Evolutionary conservation across 2,329 filamentous ascomycete genomes (phyloP).

Genomic region (Tolypocladium sp.): DNA sequence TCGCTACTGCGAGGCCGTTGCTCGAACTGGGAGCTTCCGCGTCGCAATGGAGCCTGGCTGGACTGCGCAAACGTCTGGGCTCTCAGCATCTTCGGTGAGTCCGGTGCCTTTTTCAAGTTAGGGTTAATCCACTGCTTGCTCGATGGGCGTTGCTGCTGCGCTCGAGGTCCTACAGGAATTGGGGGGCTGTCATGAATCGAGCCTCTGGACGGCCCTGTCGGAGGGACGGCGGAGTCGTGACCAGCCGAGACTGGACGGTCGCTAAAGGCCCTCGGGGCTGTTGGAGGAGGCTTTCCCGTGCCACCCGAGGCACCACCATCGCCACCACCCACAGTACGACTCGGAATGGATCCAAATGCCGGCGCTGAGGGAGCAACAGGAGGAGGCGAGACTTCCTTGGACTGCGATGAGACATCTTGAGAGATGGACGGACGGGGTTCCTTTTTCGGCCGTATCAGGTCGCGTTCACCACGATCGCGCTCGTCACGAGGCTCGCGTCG

Average conservation of each 20-base stretch:
- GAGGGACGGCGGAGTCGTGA: slow-evolving; percentile 21
- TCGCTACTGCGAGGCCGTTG: slow-evolving; percentile 44
- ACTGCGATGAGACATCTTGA: slow-evolving; percentile 36
- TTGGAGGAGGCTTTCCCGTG: slow-evolving; percentile 42
- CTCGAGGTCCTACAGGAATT: slow-evolving; percentile 45
- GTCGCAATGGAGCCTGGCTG: slow-evolving; percentile 26
- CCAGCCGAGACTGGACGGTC: slow-evolving; percentile 39
- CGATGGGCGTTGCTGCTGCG: slow-evolving; percentile 41
- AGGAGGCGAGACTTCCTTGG: slow-evolving; percentile 46
- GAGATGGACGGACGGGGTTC: slow-evolving; percentile 37
- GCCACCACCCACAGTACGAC: slow-evolving; percentile 26
- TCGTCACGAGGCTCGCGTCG: slow-evolving; percentile 38
- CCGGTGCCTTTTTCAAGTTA: slow-evolving; percentile 39
- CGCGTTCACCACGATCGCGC: slow-evolving; percentile 35
- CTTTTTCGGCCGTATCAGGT: slow-evolving; percentile 38
- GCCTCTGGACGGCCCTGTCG: slow-evolving; percentile 32
- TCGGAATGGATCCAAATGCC: slow-evolving; percentile 47
- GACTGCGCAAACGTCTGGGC: slow-evolving; percentile 40
- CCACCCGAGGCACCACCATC: slow-evolving; percentile 18
- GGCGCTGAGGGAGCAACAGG: slow-evolving; percentile 49
- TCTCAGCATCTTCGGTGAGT: slow-evolving; percentile 42
- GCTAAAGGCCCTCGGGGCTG: slow-evolving; percentile 41
- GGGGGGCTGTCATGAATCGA: slow-evolving; percentile 31
- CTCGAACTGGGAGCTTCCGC: slow-evolving; percentile 25
- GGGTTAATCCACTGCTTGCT: slow-evolving; percentile 55